phyloP scores from a whole-genome alignment of 768 basidiomycete genomes.

The Lanmaoa pseudosensibilis region DNA sequence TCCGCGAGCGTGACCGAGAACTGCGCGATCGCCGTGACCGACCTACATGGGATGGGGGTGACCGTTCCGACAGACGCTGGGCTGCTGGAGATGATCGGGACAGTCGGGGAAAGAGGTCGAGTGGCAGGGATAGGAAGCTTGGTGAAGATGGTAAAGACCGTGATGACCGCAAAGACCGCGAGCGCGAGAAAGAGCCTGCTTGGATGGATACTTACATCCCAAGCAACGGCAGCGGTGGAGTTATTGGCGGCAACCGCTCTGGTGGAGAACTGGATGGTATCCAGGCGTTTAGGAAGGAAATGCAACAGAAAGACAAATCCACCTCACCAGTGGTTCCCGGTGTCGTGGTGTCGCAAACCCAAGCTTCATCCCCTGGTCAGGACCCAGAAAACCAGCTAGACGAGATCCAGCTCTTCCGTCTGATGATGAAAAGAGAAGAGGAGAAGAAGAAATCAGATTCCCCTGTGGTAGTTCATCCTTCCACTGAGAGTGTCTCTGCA shows the following conservation, averaged over 20 bases:
- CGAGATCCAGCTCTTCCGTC: slow-evolving; percentile 81
- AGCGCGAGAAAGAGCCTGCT: slow-evolving; percentile 82
- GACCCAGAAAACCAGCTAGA: slow-evolving; percentile 51
- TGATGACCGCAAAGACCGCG: slow-evolving; percentile 50
- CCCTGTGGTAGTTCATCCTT: slow-evolving; percentile 1
- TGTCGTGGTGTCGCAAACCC: slow-evolving; percentile 17
- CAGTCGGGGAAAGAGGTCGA: slow-evolving; percentile 54
- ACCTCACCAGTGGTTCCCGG: slow-evolving; percentile 16
- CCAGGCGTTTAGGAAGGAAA: slow-evolving; percentile 83
- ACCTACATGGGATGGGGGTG: slow-evolving; percentile 49
- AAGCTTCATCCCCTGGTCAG: slow-evolving; percentile 19
- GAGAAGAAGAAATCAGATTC: slow-evolving; percentile 42
- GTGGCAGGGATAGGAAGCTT: slow-evolving; percentile 58
- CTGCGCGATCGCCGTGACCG: slow-evolving; percentile 50
- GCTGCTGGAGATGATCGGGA: slow-evolving; percentile 67
- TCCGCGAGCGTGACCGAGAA: too few relatives aligned
- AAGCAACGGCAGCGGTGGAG: slow-evolving; percentile 51
- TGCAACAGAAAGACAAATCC: slow-evolving; percentile 74
- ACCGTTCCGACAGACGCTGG: slow-evolving; percentile 55
- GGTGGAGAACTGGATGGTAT: slow-evolving; percentile 79
- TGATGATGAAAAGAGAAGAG: slow-evolving; percentile 81
- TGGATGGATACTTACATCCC: slow-evolving; percentile 93
- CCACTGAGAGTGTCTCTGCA: slow-evolving; percentile 13
- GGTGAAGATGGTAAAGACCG: slow-evolving; percentile 50
- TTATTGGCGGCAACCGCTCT: slow-evolving; percentile 58